Percentiles rank a stretch among this genome's conserved stretches.
These are phyloP conservation scores for Zasmidium angulare DNA, from an alignment of 2,329 filamentous ascomycete genomes.

Conservation along the genomic window DNA sequence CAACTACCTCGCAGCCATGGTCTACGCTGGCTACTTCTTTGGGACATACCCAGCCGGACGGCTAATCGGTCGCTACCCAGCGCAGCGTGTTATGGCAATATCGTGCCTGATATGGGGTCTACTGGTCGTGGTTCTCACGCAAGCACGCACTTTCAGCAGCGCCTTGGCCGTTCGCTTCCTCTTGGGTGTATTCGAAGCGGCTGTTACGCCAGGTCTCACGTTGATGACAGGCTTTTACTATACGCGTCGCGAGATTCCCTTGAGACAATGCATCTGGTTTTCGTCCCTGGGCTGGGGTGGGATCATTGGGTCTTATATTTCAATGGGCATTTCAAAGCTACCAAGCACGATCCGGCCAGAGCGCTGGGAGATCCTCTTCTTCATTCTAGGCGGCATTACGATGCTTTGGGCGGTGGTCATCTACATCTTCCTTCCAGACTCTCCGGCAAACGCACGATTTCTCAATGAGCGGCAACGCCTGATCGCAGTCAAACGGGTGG, in stretches of 20 bases:
- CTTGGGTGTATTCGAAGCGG: background rate
- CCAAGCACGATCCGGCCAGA: background rate
- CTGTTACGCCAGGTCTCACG: background rate
- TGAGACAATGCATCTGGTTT: background rate
- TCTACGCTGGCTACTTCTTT: background rate
- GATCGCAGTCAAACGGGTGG: constrained; percentile 55
- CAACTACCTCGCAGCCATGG: background rate
- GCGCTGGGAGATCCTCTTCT: constrained; percentile 37
- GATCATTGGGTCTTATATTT: background rate
- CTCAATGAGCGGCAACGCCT: constrained; percentile 41
- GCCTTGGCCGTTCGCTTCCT: background rate
- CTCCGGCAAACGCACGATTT: constrained; percentile 46
- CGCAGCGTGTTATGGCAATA: background rate
- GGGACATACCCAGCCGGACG: background rate
- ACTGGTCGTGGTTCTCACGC: background rate
- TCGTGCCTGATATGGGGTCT: background rate
- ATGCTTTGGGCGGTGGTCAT: constrained; percentile 38
- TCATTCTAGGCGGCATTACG: constrained; percentile 52
- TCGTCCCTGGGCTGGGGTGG: background rate
- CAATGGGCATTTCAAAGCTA: background rate
- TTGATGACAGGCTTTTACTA: background rate
- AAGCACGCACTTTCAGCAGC: background rate
- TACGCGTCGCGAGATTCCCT: background rate
- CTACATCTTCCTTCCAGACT: constrained; percentile 42
- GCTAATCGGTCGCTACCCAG: background rate